Evolutionary conservation across 2,329 filamentous ascomycete genomes (phyloP).

Genomic region (Aspergillus brunneoviolaceus): DNA sequence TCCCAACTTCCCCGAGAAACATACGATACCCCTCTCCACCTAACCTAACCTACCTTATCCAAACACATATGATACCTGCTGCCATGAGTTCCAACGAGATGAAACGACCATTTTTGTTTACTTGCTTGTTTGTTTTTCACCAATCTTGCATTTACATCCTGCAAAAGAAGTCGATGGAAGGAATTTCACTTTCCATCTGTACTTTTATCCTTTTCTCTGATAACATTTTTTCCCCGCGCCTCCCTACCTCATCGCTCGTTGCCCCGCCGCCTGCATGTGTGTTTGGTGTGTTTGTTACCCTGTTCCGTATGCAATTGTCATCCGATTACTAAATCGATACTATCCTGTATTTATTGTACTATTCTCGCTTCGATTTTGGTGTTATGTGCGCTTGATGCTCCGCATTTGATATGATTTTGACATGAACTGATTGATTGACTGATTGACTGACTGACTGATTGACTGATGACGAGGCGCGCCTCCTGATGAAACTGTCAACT

Average conservation of each 20-base stretch:
- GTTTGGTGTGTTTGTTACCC: neutral
- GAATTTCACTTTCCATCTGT: neutral
- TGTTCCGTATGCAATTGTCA: neutral
- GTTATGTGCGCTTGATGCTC: neutral
- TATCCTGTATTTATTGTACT: neutral
- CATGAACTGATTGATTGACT: neutral
- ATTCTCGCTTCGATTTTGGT: neutral
- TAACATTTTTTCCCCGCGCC: neutral
- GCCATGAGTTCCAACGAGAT: neutral
- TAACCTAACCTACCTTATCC: neutral
- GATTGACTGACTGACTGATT: neutral
- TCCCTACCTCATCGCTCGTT: neutral
- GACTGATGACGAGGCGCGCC: neutral
- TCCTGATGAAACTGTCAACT: neutral
- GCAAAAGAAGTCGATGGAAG: neutral
- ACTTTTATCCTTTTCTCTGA: conserved; percentile 4
- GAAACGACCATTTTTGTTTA: neutral
- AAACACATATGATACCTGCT: neutral
- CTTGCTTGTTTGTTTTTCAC: neutral
- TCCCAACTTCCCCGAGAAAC: neutral
- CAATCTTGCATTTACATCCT: neutral
- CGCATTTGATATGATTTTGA: neutral
- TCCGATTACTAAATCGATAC: neutral
- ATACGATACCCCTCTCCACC: neutral
- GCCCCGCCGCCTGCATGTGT: neutral